Evolutionary conservation across 306 rosid species (phyloP), one percentile per base, ranked within the genome.

Genomic region (Rubus idaeus): DNA sequence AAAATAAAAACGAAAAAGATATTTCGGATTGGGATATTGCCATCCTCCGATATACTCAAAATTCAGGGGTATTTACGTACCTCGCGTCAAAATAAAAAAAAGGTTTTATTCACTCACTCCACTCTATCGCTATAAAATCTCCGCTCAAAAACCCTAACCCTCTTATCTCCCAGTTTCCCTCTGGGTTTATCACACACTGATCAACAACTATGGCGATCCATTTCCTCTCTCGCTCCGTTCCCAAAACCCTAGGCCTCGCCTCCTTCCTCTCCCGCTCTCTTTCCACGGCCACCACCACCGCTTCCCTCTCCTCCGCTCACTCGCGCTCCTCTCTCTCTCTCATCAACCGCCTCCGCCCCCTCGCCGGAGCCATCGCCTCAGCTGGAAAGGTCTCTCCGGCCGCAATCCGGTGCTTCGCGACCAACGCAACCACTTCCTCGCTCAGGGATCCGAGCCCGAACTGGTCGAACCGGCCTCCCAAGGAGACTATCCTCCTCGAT

Each of bases 381-480:
- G 57, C 78, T 68, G 79, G 58, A 1, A 50, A 61, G 37, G 3
- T 80, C 50, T 70, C 89, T 18, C 57, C 78, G 1, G 4, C 81
- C 3, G 10, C 84, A 44, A 5, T 13, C 18, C 84, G 96, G 3
- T 42, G 79, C 37, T 82, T 96, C 50, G 71, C 99, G 20, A 88
- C 97, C 4, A 96, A 96, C 60, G 82, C 97, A 30, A 88, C 99
- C 10, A 82, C 97, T 4, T 89, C 98, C 3, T 92, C 99, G 5
- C 98, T 96, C 81, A 87, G 85, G 23, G 98, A 96, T 78, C 99
- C 97, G 0, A 96, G 84, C 75, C 99, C 98, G 3, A 90, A 92
- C 86, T 92, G 96, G 98, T 91, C 96, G 17, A 96, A 92, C 73
- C 92, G 97, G 0, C 97, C 97, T 7, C 99, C 98, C 1, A 91